Conservation (phyloP, 192 early-diverging fungal species). For the Dissophora globulifera region DNA sequence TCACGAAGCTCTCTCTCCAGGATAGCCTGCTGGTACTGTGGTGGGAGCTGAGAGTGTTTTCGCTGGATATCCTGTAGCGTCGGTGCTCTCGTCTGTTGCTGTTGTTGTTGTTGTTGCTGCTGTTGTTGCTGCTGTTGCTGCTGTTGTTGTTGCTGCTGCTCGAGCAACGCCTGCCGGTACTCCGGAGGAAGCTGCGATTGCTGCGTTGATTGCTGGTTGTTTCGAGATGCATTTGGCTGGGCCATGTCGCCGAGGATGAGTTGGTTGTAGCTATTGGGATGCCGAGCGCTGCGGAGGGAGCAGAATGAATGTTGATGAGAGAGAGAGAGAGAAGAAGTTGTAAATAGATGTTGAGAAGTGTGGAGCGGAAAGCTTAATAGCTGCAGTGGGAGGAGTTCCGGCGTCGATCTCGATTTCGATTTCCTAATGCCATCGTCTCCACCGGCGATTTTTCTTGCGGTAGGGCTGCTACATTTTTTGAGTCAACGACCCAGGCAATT, state of each 20-base stretch:
- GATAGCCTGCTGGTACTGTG: slow-evolving; percentile 46
- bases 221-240: neutral
- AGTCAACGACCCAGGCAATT: no score
- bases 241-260: neutral
- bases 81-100: slow-evolving; percentile 12
- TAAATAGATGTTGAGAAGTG: no score
- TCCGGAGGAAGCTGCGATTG: slow-evolving; percentile 16
- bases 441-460: no score
- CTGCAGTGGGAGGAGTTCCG: no score
- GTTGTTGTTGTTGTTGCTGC: slow-evolving; percentile 6
- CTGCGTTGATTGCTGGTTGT: neutral
- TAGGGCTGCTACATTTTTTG: no score
- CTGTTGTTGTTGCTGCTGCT: slow-evolving; percentile 14
- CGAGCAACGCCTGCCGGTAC: slow-evolving; percentile 13
- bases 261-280: no score
- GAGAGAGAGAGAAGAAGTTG: no score
- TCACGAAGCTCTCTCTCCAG: slow-evolving; percentile 36
- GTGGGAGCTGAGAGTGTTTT: slow-evolving; percentile 37
- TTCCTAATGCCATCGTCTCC: no score
- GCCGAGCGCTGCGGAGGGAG: no score
- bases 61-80: slow-evolving; percentile 30
- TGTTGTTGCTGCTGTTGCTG: slow-evolving; percentile 19
- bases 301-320: no score
- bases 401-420: no score
- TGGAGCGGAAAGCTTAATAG: no score